Evolutionary conservation across 179 eudicot genomes (phyloP).

Genomic region (Silene noctiflora): DNA sequence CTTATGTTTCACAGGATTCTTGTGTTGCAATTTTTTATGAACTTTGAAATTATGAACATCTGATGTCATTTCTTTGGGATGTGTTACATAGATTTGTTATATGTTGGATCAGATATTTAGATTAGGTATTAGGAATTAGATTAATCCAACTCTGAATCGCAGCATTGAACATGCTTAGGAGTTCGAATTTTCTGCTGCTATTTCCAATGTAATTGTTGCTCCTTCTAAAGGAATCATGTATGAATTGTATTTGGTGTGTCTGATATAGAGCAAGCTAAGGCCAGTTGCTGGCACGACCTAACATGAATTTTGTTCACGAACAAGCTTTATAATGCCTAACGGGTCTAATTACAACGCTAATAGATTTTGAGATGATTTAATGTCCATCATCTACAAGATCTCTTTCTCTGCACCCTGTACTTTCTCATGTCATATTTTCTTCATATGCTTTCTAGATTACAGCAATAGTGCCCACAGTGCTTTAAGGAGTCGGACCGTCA

Average conservation of each 20-base stretch:
- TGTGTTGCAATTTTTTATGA: not conserved
- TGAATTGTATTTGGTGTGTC: not conserved
- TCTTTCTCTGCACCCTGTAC: too few species aligned
- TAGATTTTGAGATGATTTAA: too few species aligned
- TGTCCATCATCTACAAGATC: too few species aligned
- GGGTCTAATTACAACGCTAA: too few species aligned
- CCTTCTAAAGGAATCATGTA: not conserved
- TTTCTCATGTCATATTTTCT: too few species aligned
- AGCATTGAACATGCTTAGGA: not conserved
- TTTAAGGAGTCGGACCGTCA: too few species aligned
- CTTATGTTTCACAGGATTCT: not conserved
- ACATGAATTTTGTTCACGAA: too few species aligned
- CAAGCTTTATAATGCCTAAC: too few species aligned
- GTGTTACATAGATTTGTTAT: not conserved
- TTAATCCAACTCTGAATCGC: not conserved
- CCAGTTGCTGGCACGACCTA: too few species aligned
- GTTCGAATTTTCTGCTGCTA: not conserved
- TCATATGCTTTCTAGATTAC: too few species aligned
- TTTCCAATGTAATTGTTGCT: not conserved
- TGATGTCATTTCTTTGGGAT: not conserved
- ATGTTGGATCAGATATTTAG: not conserved
- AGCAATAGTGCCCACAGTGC: too few species aligned
- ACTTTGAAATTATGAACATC: slow-evolving; percentile 1
- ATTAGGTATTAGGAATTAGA: not conserved
- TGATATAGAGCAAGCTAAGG: too few species aligned